These are phyloP conservation scores for Euphorbia peplus DNA, from an alignment of 345 rosid species.

Conservation along the genomic window DNA sequence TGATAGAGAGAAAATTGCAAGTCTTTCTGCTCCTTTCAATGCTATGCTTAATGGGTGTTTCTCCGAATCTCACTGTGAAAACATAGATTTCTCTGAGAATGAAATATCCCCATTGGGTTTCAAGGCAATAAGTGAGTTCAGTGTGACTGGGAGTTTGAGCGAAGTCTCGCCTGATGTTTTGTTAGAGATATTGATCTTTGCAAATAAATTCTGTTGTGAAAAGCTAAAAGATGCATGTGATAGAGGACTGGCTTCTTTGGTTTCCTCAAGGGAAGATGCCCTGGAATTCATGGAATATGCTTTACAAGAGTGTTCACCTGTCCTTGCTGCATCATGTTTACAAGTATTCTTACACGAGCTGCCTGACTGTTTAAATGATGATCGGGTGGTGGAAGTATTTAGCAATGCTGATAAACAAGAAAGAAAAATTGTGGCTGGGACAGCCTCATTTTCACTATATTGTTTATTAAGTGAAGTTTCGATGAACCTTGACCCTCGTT, in stretches of 20 bases:
- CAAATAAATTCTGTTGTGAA: conserved; percentile 95
- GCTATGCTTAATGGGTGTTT: conserved; percentile 92
- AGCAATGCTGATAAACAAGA: conserved; percentile 48
- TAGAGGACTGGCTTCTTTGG: conserved; percentile 71
- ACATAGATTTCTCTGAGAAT: conserved; percentile 86
- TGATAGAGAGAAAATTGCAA: conserved; percentile 70
- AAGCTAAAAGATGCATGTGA: conserved; percentile 81
- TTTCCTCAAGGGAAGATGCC: conserved; percentile 69
- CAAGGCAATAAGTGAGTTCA: conserved; percentile 64
- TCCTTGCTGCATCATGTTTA: conserved; percentile 85
- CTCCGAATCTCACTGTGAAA: conserved; percentile 71
- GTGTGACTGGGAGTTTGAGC: conserved; percentile 51
- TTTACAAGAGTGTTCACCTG: conserved; percentile 66
- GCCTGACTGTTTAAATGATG: conserved; percentile 75
- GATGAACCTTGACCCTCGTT: conserved; percentile 65
- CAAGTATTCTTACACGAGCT: conserved; percentile 71
- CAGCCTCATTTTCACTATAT: conserved; percentile 73
- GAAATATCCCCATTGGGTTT: conserved; percentile 66
- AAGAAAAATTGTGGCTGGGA: conserved; percentile 69
- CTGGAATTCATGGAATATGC: conserved; percentile 91
- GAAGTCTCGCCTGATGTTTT: conserved; percentile 57
- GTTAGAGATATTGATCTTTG: conserved; percentile 77
- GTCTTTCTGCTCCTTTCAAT: conserved; percentile 81
- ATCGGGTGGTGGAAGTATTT: conserved; percentile 62
- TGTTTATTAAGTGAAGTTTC: conserved; percentile 86